These are phyloP conservation scores for Thuidium tamariscinum DNA, from an alignment of 225 moss, liverwort and hornwort genomes.

Conservation along the genomic window DNA sequence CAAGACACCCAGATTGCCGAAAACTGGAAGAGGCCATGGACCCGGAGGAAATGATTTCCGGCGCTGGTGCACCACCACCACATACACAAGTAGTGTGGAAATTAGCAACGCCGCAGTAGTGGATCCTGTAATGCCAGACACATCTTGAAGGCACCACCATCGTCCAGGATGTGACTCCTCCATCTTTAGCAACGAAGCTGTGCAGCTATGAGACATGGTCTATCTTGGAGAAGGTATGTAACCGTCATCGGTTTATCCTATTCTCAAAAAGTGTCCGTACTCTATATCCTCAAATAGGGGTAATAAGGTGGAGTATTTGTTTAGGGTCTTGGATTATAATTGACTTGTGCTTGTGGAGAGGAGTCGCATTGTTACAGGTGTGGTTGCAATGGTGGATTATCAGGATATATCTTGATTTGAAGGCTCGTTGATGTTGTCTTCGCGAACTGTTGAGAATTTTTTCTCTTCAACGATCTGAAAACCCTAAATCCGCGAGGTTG, in stretches of 20 bases:
- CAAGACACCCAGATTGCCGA: conserved; percentile 25
- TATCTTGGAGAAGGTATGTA: not conserved
- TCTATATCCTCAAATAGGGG: not conserved
- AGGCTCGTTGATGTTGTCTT: not conserved
- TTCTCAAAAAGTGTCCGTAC: not conserved
- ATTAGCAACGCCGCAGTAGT: not conserved
- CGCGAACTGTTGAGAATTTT: not conserved
- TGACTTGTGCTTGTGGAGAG: not conserved
- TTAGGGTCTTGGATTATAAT: not conserved
- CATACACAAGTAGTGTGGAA: conserved; percentile 1
- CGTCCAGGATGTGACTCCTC: not conserved
- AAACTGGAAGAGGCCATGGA: conserved; percentile 20
- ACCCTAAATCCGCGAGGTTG: not conserved
- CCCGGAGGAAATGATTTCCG: conserved; percentile 11
- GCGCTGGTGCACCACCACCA: not conserved
- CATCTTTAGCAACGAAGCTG: not conserved
- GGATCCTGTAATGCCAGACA: not conserved
- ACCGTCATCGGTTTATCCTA: not conserved
- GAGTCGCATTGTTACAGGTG: not conserved
- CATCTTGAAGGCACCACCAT: conserved; percentile 6
- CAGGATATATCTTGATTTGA: not conserved
- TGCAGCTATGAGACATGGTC: not conserved
- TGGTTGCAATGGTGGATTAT: not conserved
- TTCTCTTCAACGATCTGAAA: not conserved
- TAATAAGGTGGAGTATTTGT: not conserved